Conservation (phyloP, 441 rosid genomes). For the Populus trichocarpa region DNA sequence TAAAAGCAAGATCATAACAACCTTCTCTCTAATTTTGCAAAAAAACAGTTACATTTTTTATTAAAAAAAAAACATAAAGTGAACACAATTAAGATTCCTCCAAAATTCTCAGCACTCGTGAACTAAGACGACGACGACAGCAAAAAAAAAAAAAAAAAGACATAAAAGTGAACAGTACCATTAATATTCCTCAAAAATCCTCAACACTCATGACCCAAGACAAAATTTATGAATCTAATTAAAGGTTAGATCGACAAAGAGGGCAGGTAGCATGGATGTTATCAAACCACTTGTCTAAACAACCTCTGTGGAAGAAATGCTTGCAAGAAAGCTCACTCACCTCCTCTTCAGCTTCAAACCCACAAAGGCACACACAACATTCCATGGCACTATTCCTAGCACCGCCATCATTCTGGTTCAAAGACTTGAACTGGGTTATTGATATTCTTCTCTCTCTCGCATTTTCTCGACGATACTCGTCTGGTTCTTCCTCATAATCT, state of each 20-base stretch:
- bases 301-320: conserved; percentile 78
- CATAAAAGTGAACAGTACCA: background rate
- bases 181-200: background rate
- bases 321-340: conserved; percentile 80
- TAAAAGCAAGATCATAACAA: conserved; percentile 9
- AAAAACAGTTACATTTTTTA: background rate
- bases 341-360: conserved; percentile 75
- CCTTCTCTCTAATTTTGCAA: conserved; percentile 9
- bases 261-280: conserved; percentile 66
- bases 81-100: background rate
- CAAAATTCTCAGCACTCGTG: background rate
- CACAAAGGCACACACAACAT: conserved; percentile 79
- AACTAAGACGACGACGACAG: background rate
- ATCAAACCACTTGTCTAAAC: conserved; percentile 74
- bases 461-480: conserved; percentile 18
- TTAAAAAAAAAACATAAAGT: background rate
- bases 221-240: conserved; percentile 7
- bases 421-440: conserved; percentile 54
- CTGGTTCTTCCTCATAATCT: conserved; percentile 29
- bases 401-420: conserved; percentile 20
- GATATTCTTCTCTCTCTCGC: conserved; percentile 44
- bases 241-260: conserved; percentile 66
- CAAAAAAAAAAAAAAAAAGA: background rate
- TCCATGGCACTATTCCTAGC: conserved; percentile 20
- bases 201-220: background rate